Conservation (phyloP, 2,329 filamentous ascomycete species). For the Ascocoryne sarcoides region DNA sequence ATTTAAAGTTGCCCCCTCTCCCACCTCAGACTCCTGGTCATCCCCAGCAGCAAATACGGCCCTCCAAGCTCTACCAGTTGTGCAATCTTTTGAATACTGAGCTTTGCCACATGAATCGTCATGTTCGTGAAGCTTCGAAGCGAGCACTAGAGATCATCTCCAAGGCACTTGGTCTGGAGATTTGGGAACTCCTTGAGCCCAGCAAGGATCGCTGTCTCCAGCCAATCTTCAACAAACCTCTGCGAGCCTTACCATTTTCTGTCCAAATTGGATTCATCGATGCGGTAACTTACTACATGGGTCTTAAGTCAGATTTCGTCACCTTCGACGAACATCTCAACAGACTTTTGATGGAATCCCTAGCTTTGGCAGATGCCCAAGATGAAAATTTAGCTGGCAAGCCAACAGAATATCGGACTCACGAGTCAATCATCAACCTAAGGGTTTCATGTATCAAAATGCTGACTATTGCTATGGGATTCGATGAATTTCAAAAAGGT, state of each 20-base stretch:
- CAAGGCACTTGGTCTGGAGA: slow-evolving; percentile 64
- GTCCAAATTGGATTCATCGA: slow-evolving; percentile 98
- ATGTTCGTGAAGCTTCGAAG: slow-evolving; percentile 83
- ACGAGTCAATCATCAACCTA: slow-evolving; percentile 84
- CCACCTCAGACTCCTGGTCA: slow-evolving; percentile 48
- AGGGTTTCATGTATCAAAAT: slow-evolving; percentile 90
- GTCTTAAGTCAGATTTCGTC: slow-evolving; percentile 79
- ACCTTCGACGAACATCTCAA: slow-evolving; percentile 89
- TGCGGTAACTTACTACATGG: slow-evolving; percentile 90
- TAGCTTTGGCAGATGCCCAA: slow-evolving; percentile 88
- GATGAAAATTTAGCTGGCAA: slow-evolving; percentile 91
- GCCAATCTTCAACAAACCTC: slow-evolving; percentile 89
- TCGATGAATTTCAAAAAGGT: slow-evolving; percentile 80
- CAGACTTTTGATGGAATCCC: slow-evolving; percentile 81
- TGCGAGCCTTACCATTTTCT: slow-evolving; percentile 84
- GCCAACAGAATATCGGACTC: slow-evolving; percentile 87
- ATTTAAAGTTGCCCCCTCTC: slow-evolving; percentile 42
- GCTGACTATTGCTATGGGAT: slow-evolving; percentile 84
- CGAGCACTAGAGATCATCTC: slow-evolving; percentile 74
- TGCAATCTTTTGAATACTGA: slow-evolving; percentile 83
- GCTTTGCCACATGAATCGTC: slow-evolving; percentile 89
- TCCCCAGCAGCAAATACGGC: slow-evolving; percentile 47
- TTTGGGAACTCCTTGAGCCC: slow-evolving; percentile 81
- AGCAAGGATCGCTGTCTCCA: slow-evolving; percentile 84
- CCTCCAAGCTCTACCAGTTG: slow-evolving; percentile 62